These are phyloP conservation scores for Fusarium verrucosum DNA, from an alignment of 2,329 filamentous ascomycete species.

Conservation along the genomic window DNA sequence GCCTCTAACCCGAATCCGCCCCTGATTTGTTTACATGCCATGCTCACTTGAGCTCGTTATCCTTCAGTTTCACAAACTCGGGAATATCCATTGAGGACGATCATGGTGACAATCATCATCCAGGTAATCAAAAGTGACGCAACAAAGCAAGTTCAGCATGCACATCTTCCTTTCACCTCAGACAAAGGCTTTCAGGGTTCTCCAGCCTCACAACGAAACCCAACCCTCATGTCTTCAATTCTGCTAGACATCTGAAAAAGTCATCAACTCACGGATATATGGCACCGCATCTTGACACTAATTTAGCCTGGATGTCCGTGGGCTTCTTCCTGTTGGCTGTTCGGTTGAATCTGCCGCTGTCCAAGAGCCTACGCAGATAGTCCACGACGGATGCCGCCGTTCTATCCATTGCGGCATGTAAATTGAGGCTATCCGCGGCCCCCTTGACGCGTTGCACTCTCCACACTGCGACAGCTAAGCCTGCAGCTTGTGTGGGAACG, in stretches of 20 bases:
- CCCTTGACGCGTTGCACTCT: conserved; percentile 39
- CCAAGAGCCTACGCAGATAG: not conserved
- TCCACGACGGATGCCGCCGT: conserved; percentile 24
- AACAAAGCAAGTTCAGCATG: not conserved
- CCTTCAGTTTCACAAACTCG: conserved; percentile 9
- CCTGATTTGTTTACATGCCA: conserved; percentile 23
- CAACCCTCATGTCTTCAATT: not conserved
- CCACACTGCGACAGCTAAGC: conserved; percentile 28
- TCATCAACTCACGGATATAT: not conserved
- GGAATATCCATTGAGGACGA: conserved; percentile 1
- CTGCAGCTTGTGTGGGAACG: conserved; percentile 18
- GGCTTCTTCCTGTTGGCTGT: conserved; percentile 21
- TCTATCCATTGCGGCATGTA: conserved; percentile 29
- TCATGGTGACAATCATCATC: conserved; percentile 4
- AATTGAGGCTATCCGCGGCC: conserved; percentile 13
- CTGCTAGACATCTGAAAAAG: not conserved
- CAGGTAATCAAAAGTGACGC: conserved; percentile 11
- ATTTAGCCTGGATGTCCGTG: not conserved
- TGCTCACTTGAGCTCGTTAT: conserved; percentile 23
- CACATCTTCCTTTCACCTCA: not conserved
- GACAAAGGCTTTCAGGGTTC: conserved; percentile 5
- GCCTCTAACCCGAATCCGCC: conserved; percentile 19
- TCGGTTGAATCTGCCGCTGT: conserved; percentile 28
- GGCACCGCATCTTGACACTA: not conserved
- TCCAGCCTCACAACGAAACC: not conserved